These are phyloP conservation scores for Russula olivacea DNA, from an alignment of 768 basidiomycete genomes.

Conservation along the genomic window DNA sequence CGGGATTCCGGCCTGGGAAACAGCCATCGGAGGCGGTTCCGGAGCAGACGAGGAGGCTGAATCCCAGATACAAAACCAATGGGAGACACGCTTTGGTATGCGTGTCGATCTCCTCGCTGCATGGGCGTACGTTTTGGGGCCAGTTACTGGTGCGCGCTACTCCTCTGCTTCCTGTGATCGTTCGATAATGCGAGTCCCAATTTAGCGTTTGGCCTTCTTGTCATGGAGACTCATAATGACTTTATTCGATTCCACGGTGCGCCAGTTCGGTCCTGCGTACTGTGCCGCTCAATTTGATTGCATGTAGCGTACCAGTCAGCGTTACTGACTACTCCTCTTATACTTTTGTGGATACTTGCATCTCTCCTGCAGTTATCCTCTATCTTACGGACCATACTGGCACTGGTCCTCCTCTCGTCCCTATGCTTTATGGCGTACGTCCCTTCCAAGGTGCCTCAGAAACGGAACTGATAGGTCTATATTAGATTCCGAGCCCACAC, in stretches of 20 bases:
- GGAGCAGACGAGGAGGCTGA: constrained; percentile 37
- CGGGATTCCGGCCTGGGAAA: constrained; percentile 51
- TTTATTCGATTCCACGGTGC: constrained; percentile 73
- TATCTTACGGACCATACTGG: constrained; percentile 47
- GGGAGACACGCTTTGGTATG: constrained; percentile 65
- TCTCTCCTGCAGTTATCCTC: constrained; percentile 48
- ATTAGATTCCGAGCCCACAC: constrained; percentile 46
- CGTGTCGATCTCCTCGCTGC: constrained; percentile 65
- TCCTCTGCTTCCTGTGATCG: constrained; percentile 49
- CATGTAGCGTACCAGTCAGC: constrained; percentile 71
- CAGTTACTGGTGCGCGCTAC: constrained; percentile 54
- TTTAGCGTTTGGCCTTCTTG: constrained; percentile 55
- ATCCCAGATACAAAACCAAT: constrained; percentile 43
- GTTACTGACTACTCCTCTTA: constrained; percentile 56
- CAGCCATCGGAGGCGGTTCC: constrained; percentile 38
- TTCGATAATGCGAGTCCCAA: constrained; percentile 54
- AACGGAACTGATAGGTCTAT: background rate
- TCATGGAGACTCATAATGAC: constrained; percentile 74
- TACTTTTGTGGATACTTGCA: constrained; percentile 50
- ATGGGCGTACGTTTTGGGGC: constrained; percentile 61
- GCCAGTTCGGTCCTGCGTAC: constrained; percentile 24
- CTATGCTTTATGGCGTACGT: constrained; percentile 55
- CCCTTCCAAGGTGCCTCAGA: background rate
- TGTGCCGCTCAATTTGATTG: constrained; percentile 13
- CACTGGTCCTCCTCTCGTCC: constrained; percentile 39